phyloP scores from a whole-genome alignment of 1,139 yeast genomes.

The Hanseniaspora sp. region DNA sequence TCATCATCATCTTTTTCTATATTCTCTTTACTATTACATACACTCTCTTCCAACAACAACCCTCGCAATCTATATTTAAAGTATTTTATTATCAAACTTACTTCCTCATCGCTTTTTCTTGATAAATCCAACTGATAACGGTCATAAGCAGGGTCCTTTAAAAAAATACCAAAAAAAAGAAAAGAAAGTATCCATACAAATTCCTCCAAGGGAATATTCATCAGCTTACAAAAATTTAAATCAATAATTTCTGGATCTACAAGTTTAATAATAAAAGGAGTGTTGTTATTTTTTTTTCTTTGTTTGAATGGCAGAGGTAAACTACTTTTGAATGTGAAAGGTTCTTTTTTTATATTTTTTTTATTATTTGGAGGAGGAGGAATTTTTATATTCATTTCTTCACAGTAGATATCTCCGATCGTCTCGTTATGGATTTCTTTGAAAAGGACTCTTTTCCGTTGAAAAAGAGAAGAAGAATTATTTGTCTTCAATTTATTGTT shows the following conservation, averaged over 20 bases:
- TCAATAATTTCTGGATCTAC: conserved; percentile 4
- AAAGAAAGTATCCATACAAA: neutral
- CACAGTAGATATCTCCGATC: conserved; percentile 7
- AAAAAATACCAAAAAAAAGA: conserved; percentile 6
- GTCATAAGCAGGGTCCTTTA: conserved; percentile 3
- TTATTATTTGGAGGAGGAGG: neutral
- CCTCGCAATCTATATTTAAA: conserved; percentile 7
- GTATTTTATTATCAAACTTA: conserved; percentile 4
- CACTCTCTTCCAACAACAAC: neutral
- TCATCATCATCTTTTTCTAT: neutral
- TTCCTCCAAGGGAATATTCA: neutral
- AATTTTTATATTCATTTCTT: neutral
- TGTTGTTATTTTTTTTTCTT: no score
- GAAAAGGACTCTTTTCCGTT: neutral
- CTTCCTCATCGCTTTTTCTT: neutral
- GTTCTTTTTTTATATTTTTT: neutral
- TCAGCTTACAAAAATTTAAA: neutral
- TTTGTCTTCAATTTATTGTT: no score
- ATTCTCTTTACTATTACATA: neutral
- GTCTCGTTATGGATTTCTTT: conserved; percentile 11
- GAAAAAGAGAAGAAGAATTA: neutral
- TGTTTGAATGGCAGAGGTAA: neutral
- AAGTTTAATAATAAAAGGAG: neutral
- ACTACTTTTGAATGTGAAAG: neutral
- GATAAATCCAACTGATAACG: neutral